Evolutionary conservation across 208 protist species (phyloP).

Genomic region (Herpetomonas tarakana): DNA sequence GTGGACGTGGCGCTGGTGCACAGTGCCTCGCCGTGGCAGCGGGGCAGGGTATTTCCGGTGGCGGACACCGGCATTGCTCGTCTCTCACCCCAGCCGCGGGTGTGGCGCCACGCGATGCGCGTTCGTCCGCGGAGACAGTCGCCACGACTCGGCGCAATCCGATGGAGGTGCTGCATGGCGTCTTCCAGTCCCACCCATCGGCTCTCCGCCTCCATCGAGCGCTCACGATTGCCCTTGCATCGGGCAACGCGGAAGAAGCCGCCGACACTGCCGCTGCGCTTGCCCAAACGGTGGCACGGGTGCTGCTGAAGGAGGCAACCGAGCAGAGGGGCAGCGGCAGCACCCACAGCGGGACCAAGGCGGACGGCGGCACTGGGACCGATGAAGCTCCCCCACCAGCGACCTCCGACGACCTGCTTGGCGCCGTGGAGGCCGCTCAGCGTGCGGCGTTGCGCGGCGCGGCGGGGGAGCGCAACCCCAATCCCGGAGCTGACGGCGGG

Average conservation of each 20-base stretch:
- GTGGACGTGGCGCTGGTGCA: too few relatives aligned
- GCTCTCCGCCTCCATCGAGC: constrained; percentile 70
- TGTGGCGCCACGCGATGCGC: too few relatives aligned
- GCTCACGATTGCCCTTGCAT: constrained; percentile 61
- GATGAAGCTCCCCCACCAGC: background rate
- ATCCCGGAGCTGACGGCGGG: background rate
- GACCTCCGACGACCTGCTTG: constrained; percentile 1
- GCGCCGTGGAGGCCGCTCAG: background rate
- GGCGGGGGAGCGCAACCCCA: background rate
- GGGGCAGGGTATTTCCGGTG: too few relatives aligned
- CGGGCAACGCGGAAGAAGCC: constrained; percentile 52
- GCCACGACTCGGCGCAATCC: constrained; percentile 29
- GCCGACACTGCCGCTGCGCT: constrained; percentile 67
- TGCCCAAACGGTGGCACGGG: constrained; percentile 38
- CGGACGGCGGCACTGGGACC: background rate
- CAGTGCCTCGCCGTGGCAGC: too few relatives aligned
- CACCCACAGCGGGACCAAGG: background rate
- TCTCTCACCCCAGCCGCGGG: too few relatives aligned
- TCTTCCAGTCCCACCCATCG: constrained; percentile 69
- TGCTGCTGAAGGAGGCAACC: background rate
- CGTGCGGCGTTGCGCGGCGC: background rate
- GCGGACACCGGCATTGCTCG: too few relatives aligned
- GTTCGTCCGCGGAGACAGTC: too few relatives aligned
- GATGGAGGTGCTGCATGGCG: constrained; percentile 57
- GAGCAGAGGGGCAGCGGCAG: too few relatives aligned